Conservation (phyloP, 805 yeast species). For the Candida verbasci region DNA sequence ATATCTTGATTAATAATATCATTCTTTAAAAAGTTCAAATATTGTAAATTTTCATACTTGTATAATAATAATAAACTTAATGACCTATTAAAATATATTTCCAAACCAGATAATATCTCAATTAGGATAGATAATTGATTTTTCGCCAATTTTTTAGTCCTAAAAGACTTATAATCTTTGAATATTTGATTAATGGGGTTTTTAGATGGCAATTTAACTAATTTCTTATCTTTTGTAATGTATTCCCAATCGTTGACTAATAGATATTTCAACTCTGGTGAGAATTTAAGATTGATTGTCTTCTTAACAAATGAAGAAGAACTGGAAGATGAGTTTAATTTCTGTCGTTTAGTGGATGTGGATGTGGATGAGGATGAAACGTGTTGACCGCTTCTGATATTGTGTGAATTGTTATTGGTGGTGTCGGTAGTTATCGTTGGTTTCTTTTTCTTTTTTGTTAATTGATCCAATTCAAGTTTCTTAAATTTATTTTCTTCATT, state of each 20-base stretch:
- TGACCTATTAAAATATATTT: slow-evolving; percentile 67
- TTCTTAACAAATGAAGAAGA: slow-evolving; percentile 16
- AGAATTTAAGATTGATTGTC: slow-evolving; percentile 18
- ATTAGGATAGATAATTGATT: slow-evolving; percentile 36
- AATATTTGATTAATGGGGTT: slow-evolving; percentile 54
- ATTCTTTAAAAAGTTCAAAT: slow-evolving; percentile 44
- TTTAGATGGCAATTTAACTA: slow-evolving; percentile 61
- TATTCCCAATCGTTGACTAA: slow-evolving; percentile 93
- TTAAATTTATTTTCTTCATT: slow-evolving; percentile 66
- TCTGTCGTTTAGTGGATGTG: slow-evolving; percentile 5
- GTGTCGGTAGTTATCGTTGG: background rate
- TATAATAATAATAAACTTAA: slow-evolving; percentile 68
- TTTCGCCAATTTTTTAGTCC: slow-evolving; percentile 11
- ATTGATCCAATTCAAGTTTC: slow-evolving; percentile 54
- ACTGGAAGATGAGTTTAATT: slow-evolving; percentile 4
- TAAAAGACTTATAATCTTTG: slow-evolving; percentile 41
- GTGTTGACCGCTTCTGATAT: background rate
- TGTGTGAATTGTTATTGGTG: slow-evolving; percentile 1
- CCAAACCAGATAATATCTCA: slow-evolving; percentile 71
- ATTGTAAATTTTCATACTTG: slow-evolving; percentile 75
- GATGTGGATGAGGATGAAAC: background rate
- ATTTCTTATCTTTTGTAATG: slow-evolving; percentile 73
- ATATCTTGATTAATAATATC: slow-evolving; percentile 13
- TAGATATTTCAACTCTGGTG: slow-evolving; percentile 61
- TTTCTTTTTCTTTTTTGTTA: slow-evolving; percentile 13